Percentiles rank a stretch among this genome's conserved stretches.
Conservation (phyloP, 805 yeast species). For the Sugiyamaella floridensis region DNA sequence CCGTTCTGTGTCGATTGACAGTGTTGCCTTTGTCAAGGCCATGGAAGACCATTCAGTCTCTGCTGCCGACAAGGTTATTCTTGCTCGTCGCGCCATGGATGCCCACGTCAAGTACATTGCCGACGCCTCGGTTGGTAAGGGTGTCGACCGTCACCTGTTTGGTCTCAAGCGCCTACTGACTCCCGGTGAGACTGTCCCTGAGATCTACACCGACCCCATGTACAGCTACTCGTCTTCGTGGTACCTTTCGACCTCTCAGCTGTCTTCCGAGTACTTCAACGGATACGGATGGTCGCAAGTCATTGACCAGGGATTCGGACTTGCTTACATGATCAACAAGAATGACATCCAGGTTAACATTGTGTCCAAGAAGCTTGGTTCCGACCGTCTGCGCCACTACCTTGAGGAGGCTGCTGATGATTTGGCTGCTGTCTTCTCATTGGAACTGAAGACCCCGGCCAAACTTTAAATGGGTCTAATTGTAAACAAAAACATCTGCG, state of each 20-base stretch:
- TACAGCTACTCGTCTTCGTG: conserved; percentile 73
- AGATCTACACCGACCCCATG: conserved; percentile 66
- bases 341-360: conserved; percentile 83
- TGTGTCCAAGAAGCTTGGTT: conserved; percentile 56
- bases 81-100: conserved; percentile 64
- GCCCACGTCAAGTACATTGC: conserved; percentile 69
- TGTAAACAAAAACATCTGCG: background rate
- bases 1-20: conserved; percentile 70
- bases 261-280: conserved; percentile 76
- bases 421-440: conserved; percentile 54
- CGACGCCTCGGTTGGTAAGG: conserved; percentile 77
- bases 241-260: conserved; percentile 84
- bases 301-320: conserved; percentile 85
- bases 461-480: conserved; percentile 27
- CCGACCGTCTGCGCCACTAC: conserved; percentile 49
- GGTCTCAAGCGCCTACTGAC: conserved; percentile 72
- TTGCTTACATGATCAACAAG: conserved; percentile 86
- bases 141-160: conserved; percentile 88
- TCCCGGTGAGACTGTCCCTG: conserved; percentile 53
- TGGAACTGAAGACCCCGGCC: conserved; percentile 28
- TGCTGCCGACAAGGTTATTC: conserved; percentile 49
- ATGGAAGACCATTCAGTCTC: conserved; percentile 56
- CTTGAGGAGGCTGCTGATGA: conserved; percentile 76
- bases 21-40: conserved; percentile 61
- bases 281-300: conserved; percentile 97